phyloP scores from a whole-genome alignment of 306 rosid genomes.

The Citrullus mucosospermus region DNA sequence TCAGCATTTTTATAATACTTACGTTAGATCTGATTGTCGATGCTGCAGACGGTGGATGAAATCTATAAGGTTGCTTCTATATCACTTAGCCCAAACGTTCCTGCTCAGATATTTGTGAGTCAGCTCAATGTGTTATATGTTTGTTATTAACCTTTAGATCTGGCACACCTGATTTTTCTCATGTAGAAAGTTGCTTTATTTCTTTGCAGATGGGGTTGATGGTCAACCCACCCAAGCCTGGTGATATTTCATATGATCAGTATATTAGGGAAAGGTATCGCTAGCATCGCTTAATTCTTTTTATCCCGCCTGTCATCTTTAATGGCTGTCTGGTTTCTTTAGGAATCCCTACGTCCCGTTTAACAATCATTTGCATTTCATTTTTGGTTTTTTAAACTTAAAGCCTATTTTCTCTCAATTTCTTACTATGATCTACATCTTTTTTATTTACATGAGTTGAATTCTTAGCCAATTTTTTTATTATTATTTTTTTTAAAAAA shows the following conservation, averaged over 20 bases:
- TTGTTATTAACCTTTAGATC: neutral
- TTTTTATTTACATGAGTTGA: too few relatives aligned
- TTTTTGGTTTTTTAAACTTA: neutral
- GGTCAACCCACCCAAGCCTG: conserved; percentile 90
- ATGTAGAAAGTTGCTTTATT: conserved; percentile 4
- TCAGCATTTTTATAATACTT: neutral
- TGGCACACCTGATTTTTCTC: neutral
- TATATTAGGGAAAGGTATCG: conserved; percentile 70
- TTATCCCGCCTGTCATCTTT: neutral
- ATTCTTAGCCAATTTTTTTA: too few relatives aligned
- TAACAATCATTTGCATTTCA: neutral
- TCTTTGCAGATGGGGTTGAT: conserved; percentile 85
- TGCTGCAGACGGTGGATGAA: conserved; percentile 89
- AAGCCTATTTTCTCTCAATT: too few relatives aligned
- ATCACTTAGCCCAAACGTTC: conserved; percentile 95
- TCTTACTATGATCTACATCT: too few relatives aligned
- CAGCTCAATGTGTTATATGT: neutral
- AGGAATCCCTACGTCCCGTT: too few relatives aligned
- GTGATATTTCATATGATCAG: conserved; percentile 85
- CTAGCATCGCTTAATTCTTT: neutral
- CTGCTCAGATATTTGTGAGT: conserved; percentile 99
- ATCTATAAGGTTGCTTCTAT: conserved; percentile 84
- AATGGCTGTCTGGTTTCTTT: neutral
- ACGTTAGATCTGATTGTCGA: neutral
- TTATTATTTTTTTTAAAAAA: too few relatives aligned